Percentiles rank a stretch among this genome's conserved stretches.
These are phyloP conservation scores for Citrus unshiu DNA, from an alignment of 345 rosid species.

Conservation along the genomic window DNA sequence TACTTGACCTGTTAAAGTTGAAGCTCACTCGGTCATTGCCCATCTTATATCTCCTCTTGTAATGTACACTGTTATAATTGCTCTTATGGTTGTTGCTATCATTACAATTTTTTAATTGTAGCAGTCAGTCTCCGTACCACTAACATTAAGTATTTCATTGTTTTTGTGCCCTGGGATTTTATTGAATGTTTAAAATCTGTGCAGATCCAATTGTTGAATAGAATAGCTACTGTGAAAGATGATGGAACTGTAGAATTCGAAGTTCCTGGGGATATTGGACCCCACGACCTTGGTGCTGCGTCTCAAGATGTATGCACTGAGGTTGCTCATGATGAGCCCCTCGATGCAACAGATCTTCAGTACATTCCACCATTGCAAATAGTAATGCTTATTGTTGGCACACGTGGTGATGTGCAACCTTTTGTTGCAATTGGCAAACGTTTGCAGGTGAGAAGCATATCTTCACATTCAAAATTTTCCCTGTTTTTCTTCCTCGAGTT, in stretches of 20 bases:
- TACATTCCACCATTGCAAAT: slow-evolving; percentile 74
- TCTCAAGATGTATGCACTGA: slow-evolving; percentile 30
- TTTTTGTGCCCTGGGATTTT: slow-evolving; percentile 7
- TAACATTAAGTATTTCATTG: background rate
- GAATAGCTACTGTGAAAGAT: slow-evolving; percentile 93
- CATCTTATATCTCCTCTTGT: background rate
- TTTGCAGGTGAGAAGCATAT: slow-evolving; percentile 51
- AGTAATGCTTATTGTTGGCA: slow-evolving; percentile 66
- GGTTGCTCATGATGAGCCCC: slow-evolving; percentile 53
- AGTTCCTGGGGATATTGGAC: slow-evolving; percentile 76
- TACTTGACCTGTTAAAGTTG: background rate
- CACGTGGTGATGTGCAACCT: slow-evolving; percentile 93
- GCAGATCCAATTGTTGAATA: slow-evolving; percentile 80
- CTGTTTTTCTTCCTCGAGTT: background rate
- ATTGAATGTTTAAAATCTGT: slow-evolving; percentile 22
- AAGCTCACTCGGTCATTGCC: background rate
- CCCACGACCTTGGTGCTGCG: slow-evolving; percentile 36
- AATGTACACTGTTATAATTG: background rate
- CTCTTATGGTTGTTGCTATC: background rate
- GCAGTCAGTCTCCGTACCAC: background rate
- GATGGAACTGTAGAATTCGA: slow-evolving; percentile 95
- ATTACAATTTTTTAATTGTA: background rate
- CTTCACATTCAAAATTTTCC: background rate
- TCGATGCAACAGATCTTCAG: slow-evolving; percentile 57
- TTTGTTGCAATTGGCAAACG: slow-evolving; percentile 83